A percentile compares a stretch with the other conserved stretches of the same genome.
These are phyloP conservation scores for Excoecaria agallocha DNA, from an alignment of 345 rosid genomes.

Conservation along the genomic window DNA sequence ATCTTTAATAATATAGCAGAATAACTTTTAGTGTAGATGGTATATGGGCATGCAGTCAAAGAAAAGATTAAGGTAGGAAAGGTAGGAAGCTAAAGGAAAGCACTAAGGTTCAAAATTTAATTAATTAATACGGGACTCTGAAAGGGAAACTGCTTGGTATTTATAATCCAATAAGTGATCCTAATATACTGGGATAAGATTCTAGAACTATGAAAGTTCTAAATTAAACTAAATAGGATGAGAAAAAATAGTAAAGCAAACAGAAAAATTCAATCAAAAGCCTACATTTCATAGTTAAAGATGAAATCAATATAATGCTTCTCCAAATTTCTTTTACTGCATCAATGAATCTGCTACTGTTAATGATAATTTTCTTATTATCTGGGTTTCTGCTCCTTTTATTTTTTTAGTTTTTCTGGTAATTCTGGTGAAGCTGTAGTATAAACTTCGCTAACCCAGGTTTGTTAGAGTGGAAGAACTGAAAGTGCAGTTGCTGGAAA, in stretches of 20 bases:
- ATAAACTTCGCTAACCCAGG: slow-evolving; percentile 38
- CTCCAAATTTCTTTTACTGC: background rate
- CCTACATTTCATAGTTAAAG: background rate
- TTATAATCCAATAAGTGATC: too few relatives aligned
- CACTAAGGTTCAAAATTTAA: too few relatives aligned
- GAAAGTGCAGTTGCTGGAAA: slow-evolving; percentile 77
- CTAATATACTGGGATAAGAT: too few relatives aligned
- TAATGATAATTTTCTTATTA: background rate
- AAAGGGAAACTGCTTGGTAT: too few relatives aligned
- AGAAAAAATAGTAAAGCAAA: background rate
- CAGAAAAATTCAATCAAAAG: background rate
- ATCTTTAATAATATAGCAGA: too few relatives aligned
- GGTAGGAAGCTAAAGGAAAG: too few relatives aligned
- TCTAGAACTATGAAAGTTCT: too few relatives aligned
- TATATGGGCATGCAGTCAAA: too few relatives aligned
- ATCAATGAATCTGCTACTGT: background rate
- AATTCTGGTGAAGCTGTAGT: background rate
- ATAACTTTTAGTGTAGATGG: too few relatives aligned
- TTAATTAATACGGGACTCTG: too few relatives aligned
- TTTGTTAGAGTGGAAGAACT: slow-evolving; percentile 84
- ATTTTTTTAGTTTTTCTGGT: background rate
- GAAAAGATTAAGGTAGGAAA: too few relatives aligned
- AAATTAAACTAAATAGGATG: too few relatives aligned
- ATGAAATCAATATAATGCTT: background rate
- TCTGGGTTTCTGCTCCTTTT: background rate